Evolutionary conservation across 129 eudicot genomes (phyloP), one percentile per base, ranked within the genome.

Genomic region (Arctium minus): DNA sequence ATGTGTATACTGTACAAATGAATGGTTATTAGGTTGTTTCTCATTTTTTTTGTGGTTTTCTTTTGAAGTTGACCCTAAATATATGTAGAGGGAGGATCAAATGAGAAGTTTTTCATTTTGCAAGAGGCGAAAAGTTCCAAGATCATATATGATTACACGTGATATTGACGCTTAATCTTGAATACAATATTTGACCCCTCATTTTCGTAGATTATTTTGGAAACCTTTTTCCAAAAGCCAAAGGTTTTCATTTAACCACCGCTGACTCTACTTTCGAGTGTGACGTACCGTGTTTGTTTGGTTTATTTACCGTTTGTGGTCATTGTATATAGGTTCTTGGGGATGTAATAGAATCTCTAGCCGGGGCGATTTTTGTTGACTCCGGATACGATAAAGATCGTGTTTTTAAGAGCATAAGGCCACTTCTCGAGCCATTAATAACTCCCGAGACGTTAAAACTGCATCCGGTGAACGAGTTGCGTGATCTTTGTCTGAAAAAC

Each of bases 321-420:
- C 50, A 22, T 5, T 39, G 36, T 22, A 64, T 79, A 8, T 74
- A 96, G 99, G 99, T 96, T 33, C 94, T 96, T 30, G 99, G 92
- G 30, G 98, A 96, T 78, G 74, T 96, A 0, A 93, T 96, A 35
- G 99, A 96, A 82, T 96, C 98, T 33, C 36, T 93, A 37, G 99
- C 97, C 0, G 99, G 98, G 40, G 99, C 99, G 3, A 92, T 96
- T n/a, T 32, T 88, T 32, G 89, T 96, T 5, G 98, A 96, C 68
- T 96, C 98, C 0, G 95, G 98, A 3, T 89, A 85, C 40, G 72
- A 87, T 53, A 89, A 90, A 82, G 96, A 93, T 0, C 69, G 3
- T 50, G 98, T 92, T 38, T 89, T 92, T 76, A 32, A 53, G 15
- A 82, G 98, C 42, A 90, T 96, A 74, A 71, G 89, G 71, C 99